phyloP scores from a whole-genome alignment of 1,284 basidiomycete species.

The Papiliotrema laurentii region DNA sequence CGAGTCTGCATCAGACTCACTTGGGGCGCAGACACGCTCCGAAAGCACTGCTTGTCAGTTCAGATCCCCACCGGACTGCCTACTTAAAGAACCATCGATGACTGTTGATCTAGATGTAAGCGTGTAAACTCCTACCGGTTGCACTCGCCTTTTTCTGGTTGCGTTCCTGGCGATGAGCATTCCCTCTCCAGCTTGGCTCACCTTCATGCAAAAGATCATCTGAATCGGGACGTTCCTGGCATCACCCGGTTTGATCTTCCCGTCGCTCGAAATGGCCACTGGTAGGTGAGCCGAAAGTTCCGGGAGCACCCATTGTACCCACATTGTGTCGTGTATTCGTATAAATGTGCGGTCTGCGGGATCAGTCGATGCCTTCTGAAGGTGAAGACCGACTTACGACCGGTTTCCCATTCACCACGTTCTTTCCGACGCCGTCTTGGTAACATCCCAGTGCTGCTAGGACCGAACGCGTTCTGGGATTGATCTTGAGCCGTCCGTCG shows the following conservation, averaged over 20 bases:
- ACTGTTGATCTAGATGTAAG: slow-evolving; percentile 66
- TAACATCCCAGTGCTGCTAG: slow-evolving; percentile 83
- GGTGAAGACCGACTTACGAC: slow-evolving; percentile 51
- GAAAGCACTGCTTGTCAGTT: slow-evolving; percentile 32
- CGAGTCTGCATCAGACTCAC: slow-evolving; percentile 13
- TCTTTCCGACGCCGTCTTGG: slow-evolving; percentile 87
- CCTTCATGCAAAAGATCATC: slow-evolving; percentile 90
- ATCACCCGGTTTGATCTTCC: slow-evolving; percentile 67
- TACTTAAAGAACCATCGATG: slow-evolving; percentile 88
- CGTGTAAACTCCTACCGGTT: background rate
- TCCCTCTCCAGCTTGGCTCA: slow-evolving; percentile 49
- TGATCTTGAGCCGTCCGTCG: slow-evolving; percentile 79
- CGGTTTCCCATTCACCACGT: slow-evolving; percentile 74
- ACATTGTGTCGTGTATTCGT: slow-evolving; percentile 91
- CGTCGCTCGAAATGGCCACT: slow-evolving; percentile 75
- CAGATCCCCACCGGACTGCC: slow-evolving; percentile 6
- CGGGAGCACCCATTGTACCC: slow-evolving; percentile 26
- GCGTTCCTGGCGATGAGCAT: slow-evolving; percentile 26
- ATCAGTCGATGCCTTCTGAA: background rate
- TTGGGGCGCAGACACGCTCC: slow-evolving; percentile 38
- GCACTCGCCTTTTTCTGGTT: slow-evolving; percentile 42
- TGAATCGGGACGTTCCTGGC: slow-evolving; percentile 80
- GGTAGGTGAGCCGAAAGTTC: background rate
- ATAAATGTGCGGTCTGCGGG: slow-evolving; percentile 71
- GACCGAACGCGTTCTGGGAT: slow-evolving; percentile 74